A percentile compares a stretch with the other conserved stretches of the same genome.
These are phyloP conservation scores for Dendrothele bispora DNA, from an alignment of 768 basidiomycete genomes.

Conservation along the genomic window DNA sequence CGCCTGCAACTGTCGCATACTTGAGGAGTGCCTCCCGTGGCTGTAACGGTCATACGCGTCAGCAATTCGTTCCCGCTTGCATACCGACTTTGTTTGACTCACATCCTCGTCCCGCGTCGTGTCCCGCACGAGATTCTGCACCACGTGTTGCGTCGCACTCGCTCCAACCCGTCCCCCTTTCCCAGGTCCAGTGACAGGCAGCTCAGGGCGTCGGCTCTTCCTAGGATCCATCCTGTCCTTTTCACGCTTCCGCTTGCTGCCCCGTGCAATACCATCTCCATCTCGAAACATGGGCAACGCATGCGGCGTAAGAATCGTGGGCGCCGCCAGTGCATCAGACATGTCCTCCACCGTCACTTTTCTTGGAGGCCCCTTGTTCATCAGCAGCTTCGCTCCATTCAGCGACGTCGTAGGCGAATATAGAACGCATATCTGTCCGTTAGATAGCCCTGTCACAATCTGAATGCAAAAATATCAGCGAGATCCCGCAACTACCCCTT, in stretches of 20 bases:
- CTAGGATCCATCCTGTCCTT: slow-evolving; percentile 86
- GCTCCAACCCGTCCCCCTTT: slow-evolving; percentile 93
- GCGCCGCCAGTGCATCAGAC: slow-evolving; percentile 81
- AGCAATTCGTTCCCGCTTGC: slow-evolving; percentile 17
- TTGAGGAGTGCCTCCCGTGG: slow-evolving; percentile 96
- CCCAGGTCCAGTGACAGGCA: slow-evolving; percentile 92
- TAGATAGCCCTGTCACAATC: slow-evolving; percentile 87
- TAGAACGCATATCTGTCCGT: slow-evolving; percentile 83
- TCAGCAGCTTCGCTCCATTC: slow-evolving; percentile 88
- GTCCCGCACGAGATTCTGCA: slow-evolving; percentile 91
- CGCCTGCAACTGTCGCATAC: slow-evolving; percentile 77
- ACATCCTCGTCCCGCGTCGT: slow-evolving; percentile 93
- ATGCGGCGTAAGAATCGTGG: slow-evolving; percentile 91
- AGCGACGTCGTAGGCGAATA: slow-evolving; percentile 90
- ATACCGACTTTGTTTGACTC: slow-evolving; percentile 42
- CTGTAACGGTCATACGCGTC: slow-evolving; percentile 41
- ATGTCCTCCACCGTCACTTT: slow-evolving; percentile 85
- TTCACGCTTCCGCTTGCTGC: slow-evolving; percentile 86
- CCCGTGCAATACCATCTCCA: slow-evolving; percentile 63
- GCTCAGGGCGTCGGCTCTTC: slow-evolving; percentile 89
- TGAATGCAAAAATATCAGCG: slow-evolving; percentile 34
- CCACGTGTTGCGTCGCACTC: slow-evolving; percentile 95
- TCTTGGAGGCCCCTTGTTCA: slow-evolving; percentile 84
- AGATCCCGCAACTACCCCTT: no score
- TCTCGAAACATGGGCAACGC: slow-evolving; percentile 92